These are phyloP conservation scores for Gnaphalium uliginosum DNA, from an alignment of 129 eudicot species.

Conservation along the genomic window DNA sequence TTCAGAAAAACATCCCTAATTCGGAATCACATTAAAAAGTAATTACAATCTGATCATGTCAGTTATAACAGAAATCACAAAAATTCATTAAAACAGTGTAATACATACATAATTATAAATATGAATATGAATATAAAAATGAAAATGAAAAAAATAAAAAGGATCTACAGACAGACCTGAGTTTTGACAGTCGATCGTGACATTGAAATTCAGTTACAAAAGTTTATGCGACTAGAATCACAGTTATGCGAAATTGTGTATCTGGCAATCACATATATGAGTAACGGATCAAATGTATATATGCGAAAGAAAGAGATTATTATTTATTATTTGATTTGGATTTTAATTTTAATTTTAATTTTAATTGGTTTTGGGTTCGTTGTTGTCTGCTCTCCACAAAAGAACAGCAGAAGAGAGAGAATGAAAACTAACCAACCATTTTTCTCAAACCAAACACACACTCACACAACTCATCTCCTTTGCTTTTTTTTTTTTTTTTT, in stretches of 20 bases:
- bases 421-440: conserved; percentile 54
- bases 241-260: conserved; percentile 2
- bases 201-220: conserved; percentile 43
- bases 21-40: too few species aligned
- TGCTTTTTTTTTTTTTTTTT: background rate
- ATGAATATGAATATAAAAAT: background rate
- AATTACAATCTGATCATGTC: background rate
- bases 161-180: conserved; percentile 31
- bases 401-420: conserved; percentile 38
- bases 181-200: conserved; percentile 41
- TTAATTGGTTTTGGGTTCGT: conserved; percentile 26
- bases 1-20: too few species aligned
- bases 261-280: conserved; percentile 31
- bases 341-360: background rate
- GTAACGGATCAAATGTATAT: conserved; percentile 20
- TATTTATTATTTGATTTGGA: background rate
- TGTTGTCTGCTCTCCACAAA: conserved; percentile 63
- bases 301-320: conserved; percentile 22
- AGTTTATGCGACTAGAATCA: conserved; percentile 19
- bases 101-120: background rate
- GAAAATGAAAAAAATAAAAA: background rate
- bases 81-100: background rate
- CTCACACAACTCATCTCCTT: conserved; percentile 29
- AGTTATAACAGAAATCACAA: background rate
- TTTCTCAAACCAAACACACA: conserved; percentile 33